phyloP scores from a whole-genome alignment of 2,329 filamentous ascomycete genomes.

The Calcarisporium arbuscula region DNA sequence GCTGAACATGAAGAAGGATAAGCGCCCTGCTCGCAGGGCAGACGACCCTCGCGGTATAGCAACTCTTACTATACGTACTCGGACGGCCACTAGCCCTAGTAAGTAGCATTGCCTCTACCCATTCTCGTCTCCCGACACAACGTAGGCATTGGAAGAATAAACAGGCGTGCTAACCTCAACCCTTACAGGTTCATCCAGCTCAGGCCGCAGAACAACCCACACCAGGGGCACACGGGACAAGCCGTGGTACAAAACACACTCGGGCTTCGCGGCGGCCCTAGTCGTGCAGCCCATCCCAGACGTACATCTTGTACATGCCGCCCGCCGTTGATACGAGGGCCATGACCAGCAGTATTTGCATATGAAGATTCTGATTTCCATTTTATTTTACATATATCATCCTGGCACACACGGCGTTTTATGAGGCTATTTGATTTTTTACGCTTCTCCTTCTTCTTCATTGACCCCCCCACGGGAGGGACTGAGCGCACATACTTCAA shows the following conservation, averaged over 20 bases:
- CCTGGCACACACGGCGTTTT: too few relatives aligned
- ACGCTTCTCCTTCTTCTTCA: too few relatives aligned
- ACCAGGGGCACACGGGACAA: slow-evolving; percentile 25
- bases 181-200: slow-evolving; percentile 38
- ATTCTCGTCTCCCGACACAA: neutral
- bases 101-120: slow-evolving; percentile 25
- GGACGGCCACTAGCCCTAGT: slow-evolving; percentile 42
- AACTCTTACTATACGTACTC: slow-evolving; percentile 51
- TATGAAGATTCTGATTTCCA: too few relatives aligned
- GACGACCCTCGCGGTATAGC: slow-evolving; percentile 39
- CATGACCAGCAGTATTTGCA: too few relatives aligned
- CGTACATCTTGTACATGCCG: slow-evolving; percentile 9
- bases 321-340: too few relatives aligned
- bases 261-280: slow-evolving; percentile 17
- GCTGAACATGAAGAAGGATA: slow-evolving; percentile 48
- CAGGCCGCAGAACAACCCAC: slow-evolving; percentile 34
- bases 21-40: slow-evolving; percentile 36
- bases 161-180: slow-evolving; percentile 14
- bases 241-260: slow-evolving; percentile 23
- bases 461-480: too few relatives aligned
- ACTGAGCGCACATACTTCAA: too few relatives aligned
- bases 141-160: slow-evolving; percentile 4
- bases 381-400: too few relatives aligned
- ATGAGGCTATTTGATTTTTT: too few relatives aligned
- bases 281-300: slow-evolving; percentile 6